Base-by-base conservation (phyloP, 192 early-diverging fungal genomes). In the Spinellus fusiger region DNA sequence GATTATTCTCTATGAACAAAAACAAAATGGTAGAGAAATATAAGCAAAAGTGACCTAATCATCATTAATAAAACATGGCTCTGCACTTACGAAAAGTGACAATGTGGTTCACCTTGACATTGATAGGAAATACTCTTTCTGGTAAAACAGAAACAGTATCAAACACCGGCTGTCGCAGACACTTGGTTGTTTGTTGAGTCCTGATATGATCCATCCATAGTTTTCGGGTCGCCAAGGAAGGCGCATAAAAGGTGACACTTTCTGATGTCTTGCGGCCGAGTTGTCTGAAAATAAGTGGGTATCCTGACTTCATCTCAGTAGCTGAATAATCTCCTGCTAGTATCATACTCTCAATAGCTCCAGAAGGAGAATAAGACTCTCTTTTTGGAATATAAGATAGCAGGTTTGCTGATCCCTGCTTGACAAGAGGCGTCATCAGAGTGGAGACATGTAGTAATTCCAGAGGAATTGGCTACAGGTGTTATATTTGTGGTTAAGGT, bases 181-280 rank as follows among this genome's bases (percentile, higher is more conserved):
- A 12, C 2, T 60, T 60, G 63, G 32, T 20, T 59, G 44, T 51
- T 79, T 82, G 62, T 85, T 47, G 83, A 32, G 79, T 74, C 54
- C 81, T 73, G 52, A 97, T 93, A 38, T 82, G 79, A 51, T 91
- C 86, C 46, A 87, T 76, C 95, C 95, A 97, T 40, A 87, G 80
- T 63, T 81, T 80, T 28, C 88, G 78, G 47, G 86, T 86, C 0
- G 89, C 85, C 25, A 81, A 66, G 55, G 85, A 87, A 16, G 81
- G 70, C 2, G 91, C 89, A 56, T 89, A 87, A 46, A 97, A 69
- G 0, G 87, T 88, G 53, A 86, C 85, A 18, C 26, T 23, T 5
- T 22, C 52, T 5, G 34, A 44, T 4, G 86, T 86, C 44, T 78
- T 74, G 10, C 86, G 80, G 8, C 92, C 90, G 12, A 92, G 65